These are phyloP conservation scores for Leishmania guyanensis DNA, from an alignment of 208 protist species.

Conservation along the genomic window DNA sequence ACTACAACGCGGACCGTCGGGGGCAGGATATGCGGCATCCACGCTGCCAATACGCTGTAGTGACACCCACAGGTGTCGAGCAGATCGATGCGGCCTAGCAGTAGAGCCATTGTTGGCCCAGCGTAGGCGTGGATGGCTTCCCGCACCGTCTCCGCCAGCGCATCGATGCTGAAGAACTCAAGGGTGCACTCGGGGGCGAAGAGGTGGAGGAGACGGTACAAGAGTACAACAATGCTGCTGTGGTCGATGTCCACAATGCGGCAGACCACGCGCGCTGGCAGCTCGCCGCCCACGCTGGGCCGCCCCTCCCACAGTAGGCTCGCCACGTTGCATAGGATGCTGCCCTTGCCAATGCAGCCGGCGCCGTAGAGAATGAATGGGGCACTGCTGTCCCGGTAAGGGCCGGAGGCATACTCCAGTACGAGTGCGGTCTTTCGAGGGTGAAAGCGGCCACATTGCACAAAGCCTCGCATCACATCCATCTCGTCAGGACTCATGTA, in stretches of 20 bases:
- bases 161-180: slow-evolving; percentile 45
- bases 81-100: slow-evolving; percentile 60
- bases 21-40: slow-evolving; percentile 74
- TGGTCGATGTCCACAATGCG: slow-evolving; percentile 42
- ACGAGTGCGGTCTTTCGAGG: slow-evolving; percentile 42
- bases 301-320: slow-evolving; percentile 24
- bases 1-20: slow-evolving; percentile 56
- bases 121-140: slow-evolving; percentile 53
- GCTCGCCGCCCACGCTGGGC: slow-evolving; percentile 10
- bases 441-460: slow-evolving; percentile 22
- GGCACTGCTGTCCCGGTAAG: slow-evolving; percentile 39
- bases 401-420: slow-evolving; percentile 37
- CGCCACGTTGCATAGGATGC: slow-evolving; percentile 62
- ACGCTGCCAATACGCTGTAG: slow-evolving; percentile 46
- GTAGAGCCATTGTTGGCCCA: slow-evolving; percentile 51
- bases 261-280: slow-evolving; percentile 38
- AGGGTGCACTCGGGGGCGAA: slow-evolving; percentile 33
- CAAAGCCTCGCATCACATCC: slow-evolving; percentile 18
- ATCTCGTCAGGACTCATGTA: slow-evolving; percentile 23
- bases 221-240: slow-evolving; percentile 54
- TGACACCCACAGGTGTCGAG: slow-evolving; percentile 64
- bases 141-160: slow-evolving; percentile 47
- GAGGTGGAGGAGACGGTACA: slow-evolving; percentile 62
- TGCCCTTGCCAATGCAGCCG: slow-evolving; percentile 52
- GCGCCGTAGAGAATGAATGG: slow-evolving; percentile 78